Evolutionary conservation across 2,329 filamentous ascomycete species (phyloP).

Genomic region (Pseudocercospora crystallina): DNA sequence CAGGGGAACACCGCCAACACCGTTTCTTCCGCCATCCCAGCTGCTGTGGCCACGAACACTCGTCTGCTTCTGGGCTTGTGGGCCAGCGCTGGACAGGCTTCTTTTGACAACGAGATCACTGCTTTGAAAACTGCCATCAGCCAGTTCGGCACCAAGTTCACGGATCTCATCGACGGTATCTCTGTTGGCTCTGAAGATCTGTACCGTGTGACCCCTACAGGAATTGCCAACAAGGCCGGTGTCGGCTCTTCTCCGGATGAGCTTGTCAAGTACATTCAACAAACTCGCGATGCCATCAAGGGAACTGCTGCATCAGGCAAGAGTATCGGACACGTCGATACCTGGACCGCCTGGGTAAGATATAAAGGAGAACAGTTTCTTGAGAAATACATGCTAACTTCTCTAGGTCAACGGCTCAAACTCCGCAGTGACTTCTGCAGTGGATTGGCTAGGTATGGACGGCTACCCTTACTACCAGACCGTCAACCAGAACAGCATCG

Average conservation of each 20-base stretch:
- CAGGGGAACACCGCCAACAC: conserved; percentile 58
- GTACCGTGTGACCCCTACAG: conserved; percentile 64
- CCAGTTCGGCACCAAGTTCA: conserved; percentile 67
- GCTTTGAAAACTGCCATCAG: conserved; percentile 69
- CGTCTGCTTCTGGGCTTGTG: conserved; percentile 79
- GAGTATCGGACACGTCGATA: conserved; percentile 81
- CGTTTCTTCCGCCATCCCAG: conserved; percentile 70
- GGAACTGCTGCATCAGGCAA: conserved; percentile 56
- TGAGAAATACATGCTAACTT: neutral
- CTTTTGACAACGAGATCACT: conserved; percentile 69
- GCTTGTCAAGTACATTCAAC: conserved; percentile 68
- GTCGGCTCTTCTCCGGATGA: conserved; percentile 62
- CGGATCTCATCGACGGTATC: conserved; percentile 71
- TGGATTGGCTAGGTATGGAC: conserved; percentile 80
- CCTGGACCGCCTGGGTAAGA: conserved; percentile 67
- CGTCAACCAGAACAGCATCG: conserved; percentile 65
- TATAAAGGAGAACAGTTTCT: too few species aligned
- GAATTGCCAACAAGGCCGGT: conserved; percentile 61
- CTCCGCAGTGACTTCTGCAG: conserved; percentile 63
- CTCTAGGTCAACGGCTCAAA: conserved; percentile 70
- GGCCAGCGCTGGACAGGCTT: conserved; percentile 50
- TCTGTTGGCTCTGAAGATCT: conserved; percentile 82
- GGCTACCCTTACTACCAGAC: conserved; percentile 81
- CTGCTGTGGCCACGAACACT: conserved; percentile 78
- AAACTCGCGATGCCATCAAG: conserved; percentile 64